Conservation (phyloP, 495 filamentous ascomycete species). For the Parachaetomium inaequale region DNA sequence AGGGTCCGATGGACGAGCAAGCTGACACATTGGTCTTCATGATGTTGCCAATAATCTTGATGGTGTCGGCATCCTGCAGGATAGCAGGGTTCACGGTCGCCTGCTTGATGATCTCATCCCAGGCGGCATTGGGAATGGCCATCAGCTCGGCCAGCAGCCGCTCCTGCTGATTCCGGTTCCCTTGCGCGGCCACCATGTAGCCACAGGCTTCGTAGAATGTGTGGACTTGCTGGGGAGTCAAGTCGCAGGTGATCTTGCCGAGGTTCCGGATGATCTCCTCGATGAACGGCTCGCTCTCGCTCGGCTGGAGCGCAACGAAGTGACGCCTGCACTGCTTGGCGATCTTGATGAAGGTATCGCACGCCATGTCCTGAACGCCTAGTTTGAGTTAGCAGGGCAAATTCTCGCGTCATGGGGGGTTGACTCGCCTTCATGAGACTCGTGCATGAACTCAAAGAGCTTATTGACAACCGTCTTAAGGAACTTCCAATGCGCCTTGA, state of each 20-base stretch:
- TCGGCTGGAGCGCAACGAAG: conserved; percentile 93
- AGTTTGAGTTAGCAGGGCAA: conserved; percentile 7
- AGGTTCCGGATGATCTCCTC: conserved; percentile 97
- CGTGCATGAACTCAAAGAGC: conserved; percentile 99
- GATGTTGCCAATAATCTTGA: conserved; percentile 97
- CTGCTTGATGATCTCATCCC: conserved; percentile 85
- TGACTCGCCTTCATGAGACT: conserved; percentile 88
- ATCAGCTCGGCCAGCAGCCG: conserved; percentile 88
- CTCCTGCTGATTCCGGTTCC: conserved; percentile 86
- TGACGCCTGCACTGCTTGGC: conserved; percentile 96
- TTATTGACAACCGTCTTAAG: conserved; percentile 99
- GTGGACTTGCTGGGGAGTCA: conserved; percentile 94
- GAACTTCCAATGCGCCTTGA: conserved; percentile 99
- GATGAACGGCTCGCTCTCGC: conserved; percentile 93
- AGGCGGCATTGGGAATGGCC: conserved; percentile 86
- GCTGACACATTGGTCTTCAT: conserved; percentile 99
- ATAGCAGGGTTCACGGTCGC: conserved; percentile 78
- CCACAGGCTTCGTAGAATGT: conserved; percentile 99
- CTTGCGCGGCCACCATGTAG: conserved; percentile 98
- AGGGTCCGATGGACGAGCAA: conserved; percentile 89
- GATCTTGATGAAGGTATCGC: conserved; percentile 99
- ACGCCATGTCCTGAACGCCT: conserved; percentile 99
- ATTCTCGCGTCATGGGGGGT: neutral
- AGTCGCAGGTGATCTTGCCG: conserved; percentile 88
- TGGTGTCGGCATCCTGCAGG: conserved; percentile 86